Base-by-base conservation (phyloP, 371 early-diverging fungal genomes). In the Phascolomyces articulosus region DNA sequence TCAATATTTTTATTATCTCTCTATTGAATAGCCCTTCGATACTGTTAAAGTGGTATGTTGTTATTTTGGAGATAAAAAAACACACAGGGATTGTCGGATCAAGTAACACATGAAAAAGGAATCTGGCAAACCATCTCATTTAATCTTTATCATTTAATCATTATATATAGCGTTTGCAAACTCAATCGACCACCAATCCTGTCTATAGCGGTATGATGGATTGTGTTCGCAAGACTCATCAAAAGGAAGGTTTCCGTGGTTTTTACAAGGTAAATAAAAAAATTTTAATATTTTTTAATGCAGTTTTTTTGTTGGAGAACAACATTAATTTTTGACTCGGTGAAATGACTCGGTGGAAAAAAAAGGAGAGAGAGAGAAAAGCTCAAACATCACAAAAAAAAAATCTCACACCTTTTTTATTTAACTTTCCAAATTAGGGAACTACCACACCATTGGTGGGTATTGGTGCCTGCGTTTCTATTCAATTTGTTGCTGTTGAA, bases 1-100 rank as follows among this genome's bases (percentile, higher is more conserved):
- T 58, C 21, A 26, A 29, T 1, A 26, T 13, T 20, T 18, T 58
- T 34, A 40, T 49, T 16, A 47, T 44, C 13, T 7, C 7, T 24
- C 4, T 20, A 48, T 65, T 56, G 21, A 29, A 55, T 74, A 89
- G 86, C 92, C 93, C 47, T 93, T 93, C 68, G 92, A 92, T 75
- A 92, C 92, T 11, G 87, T 92, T 67, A 93, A 95, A 85, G 94
- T 94, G 64, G 89, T 87, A 77, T 79, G 87, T 72, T n/a, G n/a
- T n/a, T n/a, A n/a, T n/a, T n/a, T 58, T 29, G 44, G 21, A 55
- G 10, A 11, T 58, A 53, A 44, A 41, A 26, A 40, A 49, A 27
- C 20, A 51, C 23, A 51, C 3, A 44, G 44, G 2, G 44, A 16
- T 44, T 44, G 6, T 44, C 16, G 44, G 44, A 44, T 44, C 44